phyloP scores from a whole-genome alignment of 495 filamentous ascomycete genomes.

The Amniculicola lignicola region DNA sequence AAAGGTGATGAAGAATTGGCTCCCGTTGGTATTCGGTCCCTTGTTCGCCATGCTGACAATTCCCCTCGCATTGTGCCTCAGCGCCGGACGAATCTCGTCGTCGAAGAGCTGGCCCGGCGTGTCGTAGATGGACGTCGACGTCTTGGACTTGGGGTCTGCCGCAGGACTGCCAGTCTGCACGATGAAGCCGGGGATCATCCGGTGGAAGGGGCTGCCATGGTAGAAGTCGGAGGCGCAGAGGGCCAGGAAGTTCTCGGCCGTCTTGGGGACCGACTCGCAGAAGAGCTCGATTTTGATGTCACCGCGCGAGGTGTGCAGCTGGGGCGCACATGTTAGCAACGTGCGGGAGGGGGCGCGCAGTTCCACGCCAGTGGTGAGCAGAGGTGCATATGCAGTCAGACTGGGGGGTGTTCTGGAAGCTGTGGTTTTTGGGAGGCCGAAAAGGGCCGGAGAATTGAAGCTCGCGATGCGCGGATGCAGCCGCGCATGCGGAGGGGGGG shows the following conservation, averaged over 20 bases:
- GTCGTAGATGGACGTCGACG: constrained; percentile 81
- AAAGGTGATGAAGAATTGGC: constrained; percentile 91
- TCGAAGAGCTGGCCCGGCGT: constrained; percentile 60
- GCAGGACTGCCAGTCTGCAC: constrained; percentile 83
- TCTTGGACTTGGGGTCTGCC: constrained; percentile 59
- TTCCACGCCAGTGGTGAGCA: constrained; percentile 1
- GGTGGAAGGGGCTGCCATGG: constrained; percentile 85
- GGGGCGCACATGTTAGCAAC: constrained; percentile 27
- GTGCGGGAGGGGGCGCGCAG: not conserved
- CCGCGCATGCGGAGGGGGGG: not conserved
- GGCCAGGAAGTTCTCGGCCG: constrained; percentile 87
- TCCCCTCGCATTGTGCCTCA: constrained; percentile 83
- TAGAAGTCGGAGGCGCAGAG: constrained; percentile 89
- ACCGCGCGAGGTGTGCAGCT: constrained; percentile 85
- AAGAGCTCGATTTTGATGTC: constrained; percentile 96
- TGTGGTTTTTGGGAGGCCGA: not conserved
- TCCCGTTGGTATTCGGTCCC: constrained; percentile 73
- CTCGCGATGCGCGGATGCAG: not conserved
- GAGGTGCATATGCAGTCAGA: constrained; percentile 13
- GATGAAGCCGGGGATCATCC: constrained; percentile 84
- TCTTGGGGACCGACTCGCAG: constrained; percentile 90
- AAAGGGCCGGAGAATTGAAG: constrained; percentile 9
- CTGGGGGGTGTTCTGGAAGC: not conserved
- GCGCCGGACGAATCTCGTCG: constrained; percentile 84
- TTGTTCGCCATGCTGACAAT: constrained; percentile 94